These are phyloP conservation scores for Termitomyces sp. DNA, from an alignment of 768 basidiomycete genomes.

Conservation along the genomic window DNA sequence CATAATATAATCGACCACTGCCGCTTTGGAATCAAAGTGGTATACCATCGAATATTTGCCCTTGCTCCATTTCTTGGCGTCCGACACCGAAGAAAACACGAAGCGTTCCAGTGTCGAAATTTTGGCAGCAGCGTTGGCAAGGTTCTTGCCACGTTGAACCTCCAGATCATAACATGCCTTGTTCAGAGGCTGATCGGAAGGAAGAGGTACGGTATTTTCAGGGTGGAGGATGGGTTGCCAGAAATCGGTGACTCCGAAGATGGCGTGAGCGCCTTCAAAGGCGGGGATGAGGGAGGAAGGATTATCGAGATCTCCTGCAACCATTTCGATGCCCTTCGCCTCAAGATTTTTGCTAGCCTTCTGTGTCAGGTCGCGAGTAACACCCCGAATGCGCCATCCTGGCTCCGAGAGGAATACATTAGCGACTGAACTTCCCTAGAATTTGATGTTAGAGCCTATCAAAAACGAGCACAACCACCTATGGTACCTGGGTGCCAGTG, in stretches of 20 bases:
- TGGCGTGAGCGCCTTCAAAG: slow-evolving; percentile 6
- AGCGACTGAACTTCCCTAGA: slow-evolving; percentile 4
- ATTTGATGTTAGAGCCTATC: neutral
- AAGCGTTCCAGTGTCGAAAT: neutral
- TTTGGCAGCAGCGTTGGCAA: slow-evolving; percentile 3
- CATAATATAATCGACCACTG: slow-evolving; percentile 1
- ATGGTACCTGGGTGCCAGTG: slow-evolving; percentile 5
- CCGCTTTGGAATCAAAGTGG: slow-evolving; percentile 5
- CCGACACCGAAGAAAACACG: neutral
- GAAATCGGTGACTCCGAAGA: slow-evolving; percentile 9
- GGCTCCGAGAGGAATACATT: slow-evolving; percentile 8
- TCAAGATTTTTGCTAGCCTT: slow-evolving; percentile 1
- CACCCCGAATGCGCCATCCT: slow-evolving; percentile 8
- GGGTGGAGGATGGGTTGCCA: slow-evolving; percentile 4
- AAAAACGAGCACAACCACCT: neutral
- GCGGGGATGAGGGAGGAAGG: neutral
- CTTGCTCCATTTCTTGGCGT: neutral
- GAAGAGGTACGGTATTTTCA: neutral
- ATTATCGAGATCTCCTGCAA: slow-evolving; percentile 4
- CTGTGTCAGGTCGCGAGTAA: slow-evolving; percentile 1
- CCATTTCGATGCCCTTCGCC: slow-evolving; percentile 3
- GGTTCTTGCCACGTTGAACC: slow-evolving; percentile 3
- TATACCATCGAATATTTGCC: slow-evolving; percentile 2
- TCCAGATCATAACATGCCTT: slow-evolving; percentile 5
- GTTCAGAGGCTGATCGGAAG: neutral